Conservation (phyloP, 345 rosid species). For the Lepidium aucheri region DNA sequence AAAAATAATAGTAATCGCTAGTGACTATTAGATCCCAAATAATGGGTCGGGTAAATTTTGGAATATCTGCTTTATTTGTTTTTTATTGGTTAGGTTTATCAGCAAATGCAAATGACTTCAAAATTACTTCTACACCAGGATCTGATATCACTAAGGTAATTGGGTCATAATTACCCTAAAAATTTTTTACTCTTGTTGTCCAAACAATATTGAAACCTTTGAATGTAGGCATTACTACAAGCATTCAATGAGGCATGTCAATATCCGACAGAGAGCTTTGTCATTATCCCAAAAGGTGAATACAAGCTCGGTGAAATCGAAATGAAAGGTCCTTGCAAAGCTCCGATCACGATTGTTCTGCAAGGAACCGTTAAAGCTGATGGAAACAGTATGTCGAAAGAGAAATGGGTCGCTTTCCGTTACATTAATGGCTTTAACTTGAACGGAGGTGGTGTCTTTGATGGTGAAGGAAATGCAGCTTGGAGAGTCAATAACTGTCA, state of each 20-base stretch:
- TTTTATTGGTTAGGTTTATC: constrained; percentile 15
- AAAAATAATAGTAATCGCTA: constrained; percentile 3
- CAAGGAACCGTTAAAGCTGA: constrained; percentile 21
- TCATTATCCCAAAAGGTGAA: constrained; percentile 22
- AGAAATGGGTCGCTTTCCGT: constrained; percentile 46
- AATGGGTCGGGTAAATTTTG: constrained; percentile 13
- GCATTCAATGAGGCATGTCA: constrained; percentile 27
- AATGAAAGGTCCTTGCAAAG: constrained; percentile 26
- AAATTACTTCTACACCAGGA: constrained; percentile 4
- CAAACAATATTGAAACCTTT: background rate
- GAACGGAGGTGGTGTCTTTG: constrained; percentile 50
- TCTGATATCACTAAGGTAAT: constrained; percentile 20
- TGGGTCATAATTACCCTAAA: background rate
- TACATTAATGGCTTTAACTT: constrained; percentile 32
- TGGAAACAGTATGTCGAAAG: background rate
- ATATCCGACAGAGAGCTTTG: background rate
- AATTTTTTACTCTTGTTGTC: background rate
- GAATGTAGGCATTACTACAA: constrained; percentile 7
- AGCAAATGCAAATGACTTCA: constrained; percentile 21
- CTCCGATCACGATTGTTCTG: constrained; percentile 5
- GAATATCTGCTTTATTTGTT: background rate
- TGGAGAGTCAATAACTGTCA: constrained; percentile 42
- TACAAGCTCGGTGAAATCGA: constrained; percentile 16
- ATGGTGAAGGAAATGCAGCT: constrained; percentile 52
- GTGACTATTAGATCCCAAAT: background rate